These are phyloP conservation scores for Cryptococcus amylolentus DNA, from an alignment of 1,284 basidiomycete species.

Conservation along the genomic window DNA sequence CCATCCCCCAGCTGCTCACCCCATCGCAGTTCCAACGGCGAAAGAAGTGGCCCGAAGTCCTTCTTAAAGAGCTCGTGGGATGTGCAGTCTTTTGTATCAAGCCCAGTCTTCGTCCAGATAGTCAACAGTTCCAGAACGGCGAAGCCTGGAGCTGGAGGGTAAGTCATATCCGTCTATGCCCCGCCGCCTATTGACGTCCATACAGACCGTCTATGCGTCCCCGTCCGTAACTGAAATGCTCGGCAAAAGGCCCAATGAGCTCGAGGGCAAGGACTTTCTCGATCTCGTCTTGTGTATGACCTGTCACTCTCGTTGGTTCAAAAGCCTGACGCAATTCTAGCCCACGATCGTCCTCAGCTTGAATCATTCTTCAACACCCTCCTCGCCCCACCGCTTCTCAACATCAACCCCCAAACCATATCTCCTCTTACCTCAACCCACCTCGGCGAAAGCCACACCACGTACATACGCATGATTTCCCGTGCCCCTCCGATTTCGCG, in stretches of 20 bases:
- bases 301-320: background rate
- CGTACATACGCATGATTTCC: slow-evolving; percentile 25
- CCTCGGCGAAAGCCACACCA: slow-evolving; percentile 20
- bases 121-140: slow-evolving; percentile 1
- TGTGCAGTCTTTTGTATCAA: slow-evolving; percentile 43
- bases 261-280: slow-evolving; percentile 40
- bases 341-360: slow-evolving; percentile 26
- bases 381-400: slow-evolving; percentile 15
- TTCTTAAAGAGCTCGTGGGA: slow-evolving; percentile 44
- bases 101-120: slow-evolving; percentile 13
- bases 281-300: slow-evolving; percentile 41
- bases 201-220: slow-evolving; percentile 41
- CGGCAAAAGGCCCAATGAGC: slow-evolving; percentile 33
- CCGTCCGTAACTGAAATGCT: slow-evolving; percentile 38
- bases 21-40: slow-evolving; percentile 40
- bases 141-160: slow-evolving; percentile 34
- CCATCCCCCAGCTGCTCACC: background rate
- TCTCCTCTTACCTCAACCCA: background rate
- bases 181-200: background rate
- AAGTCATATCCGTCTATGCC: slow-evolving; percentile 1
- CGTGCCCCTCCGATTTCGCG: slow-evolving; percentile 1
- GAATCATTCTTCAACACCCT: slow-evolving; percentile 25
- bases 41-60: slow-evolving; percentile 47
- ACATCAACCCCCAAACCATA: slow-evolving; percentile 9
- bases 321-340: slow-evolving; percentile 6